Percentiles rank a stretch among this genome's conserved stretches.
phyloP scores from a whole-genome alignment of 805 yeast species.

The Metschnikowia reukaufii region DNA sequence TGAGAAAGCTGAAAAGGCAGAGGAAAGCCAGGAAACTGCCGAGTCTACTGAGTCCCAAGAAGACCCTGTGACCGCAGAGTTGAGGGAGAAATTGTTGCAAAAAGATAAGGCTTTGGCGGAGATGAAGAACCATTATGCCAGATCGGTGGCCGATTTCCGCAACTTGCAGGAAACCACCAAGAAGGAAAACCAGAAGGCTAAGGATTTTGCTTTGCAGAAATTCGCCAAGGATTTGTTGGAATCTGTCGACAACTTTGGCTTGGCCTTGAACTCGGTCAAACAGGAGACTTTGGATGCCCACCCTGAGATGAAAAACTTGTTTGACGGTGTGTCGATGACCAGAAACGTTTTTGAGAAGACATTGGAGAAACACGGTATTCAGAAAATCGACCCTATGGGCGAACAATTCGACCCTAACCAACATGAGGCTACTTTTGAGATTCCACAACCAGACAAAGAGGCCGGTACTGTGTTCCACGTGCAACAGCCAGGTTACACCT shows the following conservation, averaged over 20 bases:
- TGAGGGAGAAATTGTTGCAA: constrained; percentile 53
- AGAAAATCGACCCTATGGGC: constrained; percentile 78
- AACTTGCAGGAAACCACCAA: constrained; percentile 88
- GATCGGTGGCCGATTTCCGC: constrained; percentile 90
- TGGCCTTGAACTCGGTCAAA: constrained; percentile 74
- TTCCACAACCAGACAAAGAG: constrained; percentile 82
- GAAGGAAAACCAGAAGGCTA: constrained; percentile 82
- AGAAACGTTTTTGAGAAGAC: constrained; percentile 84
- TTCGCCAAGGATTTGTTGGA: constrained; percentile 88
- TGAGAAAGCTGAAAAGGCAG: not conserved
- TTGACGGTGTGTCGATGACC: constrained; percentile 90
- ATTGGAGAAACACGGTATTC: constrained; percentile 73
- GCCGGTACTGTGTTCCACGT: constrained; percentile 92
- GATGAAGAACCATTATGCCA: constrained; percentile 76
- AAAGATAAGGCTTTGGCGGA: constrained; percentile 77
- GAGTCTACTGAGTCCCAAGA: constrained; percentile 12
- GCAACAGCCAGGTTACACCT: constrained; percentile 84
- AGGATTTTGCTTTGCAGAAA: constrained; percentile 87
- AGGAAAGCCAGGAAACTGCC: constrained; percentile 3
- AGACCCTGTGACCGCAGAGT: constrained; percentile 31
- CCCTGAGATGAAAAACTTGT: constrained; percentile 58
- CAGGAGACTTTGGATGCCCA: constrained; percentile 54
- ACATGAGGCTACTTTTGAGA: constrained; percentile 91
- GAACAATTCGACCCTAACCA: constrained; percentile 85
- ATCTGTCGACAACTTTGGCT: constrained; percentile 85